Evolutionary conservation across 768 basidiomycete species (phyloP), one percentile per base, ranked within the genome.

Genomic region (Lactarius akahatsu): DNA sequence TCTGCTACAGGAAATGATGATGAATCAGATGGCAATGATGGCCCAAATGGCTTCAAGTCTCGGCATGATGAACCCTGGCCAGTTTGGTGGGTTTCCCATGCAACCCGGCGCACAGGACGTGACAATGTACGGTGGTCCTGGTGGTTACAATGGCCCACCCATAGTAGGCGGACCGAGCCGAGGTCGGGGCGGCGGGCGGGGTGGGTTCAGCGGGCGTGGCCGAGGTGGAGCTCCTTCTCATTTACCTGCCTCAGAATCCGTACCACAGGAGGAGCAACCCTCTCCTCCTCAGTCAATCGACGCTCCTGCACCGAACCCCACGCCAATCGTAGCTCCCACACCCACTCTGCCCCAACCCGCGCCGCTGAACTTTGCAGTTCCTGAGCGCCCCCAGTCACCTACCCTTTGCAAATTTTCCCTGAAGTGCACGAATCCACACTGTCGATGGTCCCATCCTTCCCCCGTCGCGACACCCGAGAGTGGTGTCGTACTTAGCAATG

Each of bases 381-480:
- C 90, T n/a, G 87, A 90, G 67, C 83, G 92, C 38, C 92, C 92
- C 1, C 89, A 90, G 71, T 92, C 92, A 1, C 92, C 92, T 0
- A 92, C 91, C 0, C 81, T 99, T 26, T 99, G 97, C 86, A 97
- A 97, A 78, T 98, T 91, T 70, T 87, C 85, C 13, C 81, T 89
- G 28, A 96, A 95, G 71, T 99, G 97, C 77, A 90, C 89, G 58
- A 96, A 98, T 75, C 82, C 90, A 0, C 82, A 88, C 56, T 99
- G 97, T 76, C 83, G 90, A 20, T 98, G 87, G 76, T 93, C 94
- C 10, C 97, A 99, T 76, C 96, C 97, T 5, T 94, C 92, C 10
- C 97, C 97, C n/a, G 93, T 95, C 3, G 96, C 97, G 7, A 97
- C 96, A 20, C 83, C 90, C 38, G 94, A 96, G 78, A 95, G 91